A percentile compares a stretch with the other conserved stretches of the same genome.
Evolutionary conservation across 2,329 filamentous ascomycete genomes (phyloP).

Genomic region (Tolypocladium cylindrosporum): DNA sequence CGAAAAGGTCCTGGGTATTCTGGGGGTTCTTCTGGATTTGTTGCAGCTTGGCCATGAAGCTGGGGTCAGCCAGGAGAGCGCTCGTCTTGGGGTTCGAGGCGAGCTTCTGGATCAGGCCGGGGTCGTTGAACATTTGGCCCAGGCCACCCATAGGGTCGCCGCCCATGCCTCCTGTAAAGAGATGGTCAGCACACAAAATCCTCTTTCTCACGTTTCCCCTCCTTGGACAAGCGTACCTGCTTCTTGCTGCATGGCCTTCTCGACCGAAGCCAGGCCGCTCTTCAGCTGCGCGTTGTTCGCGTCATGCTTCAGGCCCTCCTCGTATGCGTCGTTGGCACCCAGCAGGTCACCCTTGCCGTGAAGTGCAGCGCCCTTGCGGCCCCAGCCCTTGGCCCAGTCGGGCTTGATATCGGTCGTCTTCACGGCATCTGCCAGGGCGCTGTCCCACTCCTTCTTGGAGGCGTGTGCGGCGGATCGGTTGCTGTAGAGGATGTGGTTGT

Average conservation of each 20-base stretch:
- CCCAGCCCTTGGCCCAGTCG: conserved; percentile 97
- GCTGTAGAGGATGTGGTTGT: conserved; percentile 95
- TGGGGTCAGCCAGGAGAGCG: conserved; percentile 64
- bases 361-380: conserved; percentile 81
- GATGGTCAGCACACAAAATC: conserved; percentile 2
- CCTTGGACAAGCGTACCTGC: conserved; percentile 16
- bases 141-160: conserved; percentile 65
- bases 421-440: conserved; percentile 78
- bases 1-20: conserved; percentile 68
- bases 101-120: conserved; percentile 80
- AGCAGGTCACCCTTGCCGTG: conserved; percentile 82
- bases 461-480: conserved; percentile 86
- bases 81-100: conserved; percentile 92
- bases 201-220: neutral
- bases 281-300: conserved; percentile 88
- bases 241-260: conserved; percentile 70
- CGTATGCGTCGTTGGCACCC: conserved; percentile 80
- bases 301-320: conserved; percentile 89
- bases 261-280: conserved; percentile 72
- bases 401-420: conserved; percentile 94
- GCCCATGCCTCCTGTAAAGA: conserved; percentile 20
- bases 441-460: conserved; percentile 79
- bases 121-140: conserved; percentile 92
- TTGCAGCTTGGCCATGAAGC: conserved; percentile 87
- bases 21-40: conserved; percentile 72